Base-by-base conservation (phyloP, 129 eudicot genomes). In the Helianthus annuus region DNA sequence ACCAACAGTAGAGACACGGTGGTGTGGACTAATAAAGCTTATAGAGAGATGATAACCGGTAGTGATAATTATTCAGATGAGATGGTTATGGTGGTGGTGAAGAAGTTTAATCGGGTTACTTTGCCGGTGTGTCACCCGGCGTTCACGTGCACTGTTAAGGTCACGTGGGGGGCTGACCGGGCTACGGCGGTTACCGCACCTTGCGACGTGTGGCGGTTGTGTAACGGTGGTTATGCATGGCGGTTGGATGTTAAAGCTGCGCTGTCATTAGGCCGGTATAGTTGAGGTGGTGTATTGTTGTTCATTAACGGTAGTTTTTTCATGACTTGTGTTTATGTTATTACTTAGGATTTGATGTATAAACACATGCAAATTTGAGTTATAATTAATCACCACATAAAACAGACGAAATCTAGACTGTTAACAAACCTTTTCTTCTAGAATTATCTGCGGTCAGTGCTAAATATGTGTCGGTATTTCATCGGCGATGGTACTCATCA, bases 171-270 rank as follows among this genome's bases (percentile, higher is more conserved):
- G 65, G 54, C 56, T 46, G 77, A 69, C 48, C 48, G 55, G 27
- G 67, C n/a, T 5, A 9, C 51, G 73, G 27, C 32, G 66, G 24
- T 68, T 34, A 86, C 91, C 75, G 80, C 88, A 61, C 96, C 96
- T 51, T 88, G 96, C 53, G 97, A 91, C 66, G 96, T 91, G 34
- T 88, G 97, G 97, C 83, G 82, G 76, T 55, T 91, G 90, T 79
- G 65, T 11, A 60, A 72, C 34, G 97, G 97, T 38, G 96, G 92
- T 27, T 83, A 70, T 88, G 96, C 96, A 69, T 91, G 96, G 97
- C 77, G 92, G 76, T 52, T 91, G 49, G 97, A 91, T 51, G 81
- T 86, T 14, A 71, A 83, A 34, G 92, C 96, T 38, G 96, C 97
- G 4, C 83, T 91, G 13, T 80, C 69, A 27, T 75, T 91, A 70